Percentiles rank a stretch among this genome's conserved stretches.
Evolutionary conservation across 768 basidiomycete species (phyloP).

Genomic region (Panaeolus papilionaceus): DNA sequence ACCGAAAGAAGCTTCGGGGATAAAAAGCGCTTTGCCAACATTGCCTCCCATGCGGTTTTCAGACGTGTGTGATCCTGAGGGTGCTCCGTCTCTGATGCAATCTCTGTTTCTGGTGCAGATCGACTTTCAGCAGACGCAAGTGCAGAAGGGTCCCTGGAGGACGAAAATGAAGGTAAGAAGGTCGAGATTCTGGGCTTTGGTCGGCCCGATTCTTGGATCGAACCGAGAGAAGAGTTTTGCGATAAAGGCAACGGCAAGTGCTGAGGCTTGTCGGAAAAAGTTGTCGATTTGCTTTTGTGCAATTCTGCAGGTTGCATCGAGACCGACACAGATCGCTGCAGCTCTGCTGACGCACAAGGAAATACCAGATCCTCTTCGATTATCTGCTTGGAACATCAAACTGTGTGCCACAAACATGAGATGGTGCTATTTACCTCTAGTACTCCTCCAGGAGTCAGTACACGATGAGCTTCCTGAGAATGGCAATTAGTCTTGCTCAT

Average conservation of each 20-base stretch:
- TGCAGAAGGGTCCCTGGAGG: slow-evolving; percentile 10
- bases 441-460: slow-evolving; percentile 65
- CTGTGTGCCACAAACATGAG: neutral
- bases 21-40: slow-evolving; percentile 66
- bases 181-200: slow-evolving; percentile 15
- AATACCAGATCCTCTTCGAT: slow-evolving; percentile 60
- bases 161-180: slow-evolving; percentile 9
- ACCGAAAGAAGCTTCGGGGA: slow-evolving; percentile 59
- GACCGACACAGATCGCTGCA: neutral
- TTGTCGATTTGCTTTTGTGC: slow-evolving; percentile 16
- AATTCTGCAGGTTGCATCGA: neutral
- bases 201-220: slow-evolving; percentile 11
- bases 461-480: slow-evolving; percentile 66
- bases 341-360: slow-evolving; percentile 13
- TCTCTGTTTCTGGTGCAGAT: slow-evolving; percentile 3
- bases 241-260: slow-evolving; percentile 10
- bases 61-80: slow-evolving; percentile 70
- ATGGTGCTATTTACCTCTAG: slow-evolving; percentile 57
- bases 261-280: slow-evolving; percentile 18
- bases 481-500: slow-evolving; percentile 13
- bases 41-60: slow-evolving; percentile 68
- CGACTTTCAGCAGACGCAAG: neutral
- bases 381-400: slow-evolving; percentile 45
- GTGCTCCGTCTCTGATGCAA: slow-evolving; percentile 33
- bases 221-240: slow-evolving; percentile 7